Conservation (phyloP, 2,329 filamentous ascomycete genomes). For the Colletotrichum tamarilloi region DNA sequence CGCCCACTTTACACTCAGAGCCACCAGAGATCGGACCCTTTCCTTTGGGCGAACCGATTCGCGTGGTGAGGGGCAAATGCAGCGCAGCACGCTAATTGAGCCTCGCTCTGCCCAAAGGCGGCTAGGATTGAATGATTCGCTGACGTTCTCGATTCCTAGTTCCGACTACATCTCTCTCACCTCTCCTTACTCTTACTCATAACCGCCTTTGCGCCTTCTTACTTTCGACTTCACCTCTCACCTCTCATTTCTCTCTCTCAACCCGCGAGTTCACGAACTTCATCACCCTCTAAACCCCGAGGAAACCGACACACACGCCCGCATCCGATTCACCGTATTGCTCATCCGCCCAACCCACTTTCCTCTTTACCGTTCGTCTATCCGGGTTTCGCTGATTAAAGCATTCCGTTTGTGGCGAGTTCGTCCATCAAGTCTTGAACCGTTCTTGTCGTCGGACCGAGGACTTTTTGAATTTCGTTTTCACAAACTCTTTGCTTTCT, state of each 20-base stretch:
- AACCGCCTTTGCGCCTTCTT: not conserved
- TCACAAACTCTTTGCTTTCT: not conserved
- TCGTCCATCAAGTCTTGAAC: not conserved
- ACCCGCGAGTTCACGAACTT: not conserved
- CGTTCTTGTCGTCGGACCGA: not conserved
- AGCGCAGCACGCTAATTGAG: conserved; percentile 23
- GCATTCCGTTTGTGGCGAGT: not conserved
- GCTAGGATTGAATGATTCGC: conserved; percentile 21
- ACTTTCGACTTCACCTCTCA: not conserved
- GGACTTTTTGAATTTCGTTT: not conserved
- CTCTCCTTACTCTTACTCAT: not conserved
- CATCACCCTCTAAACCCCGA: not conserved
- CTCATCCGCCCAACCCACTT: too few species aligned
- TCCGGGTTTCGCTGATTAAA: too few species aligned
- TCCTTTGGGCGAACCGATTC: not conserved
- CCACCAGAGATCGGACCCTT: not conserved
- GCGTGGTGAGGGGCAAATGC: not conserved
- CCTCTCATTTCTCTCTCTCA: not conserved
- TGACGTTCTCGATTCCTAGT: conserved; percentile 29
- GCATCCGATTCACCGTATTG: not conserved
- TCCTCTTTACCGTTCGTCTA: not conserved
- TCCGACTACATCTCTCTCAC: not conserved
- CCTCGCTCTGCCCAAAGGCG: conserved; percentile 14
- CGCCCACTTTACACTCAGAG: not conserved
- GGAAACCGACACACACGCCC: not conserved